phyloP scores from a whole-genome alignment of 495 filamentous ascomycete species.

The Sordaria brevicollis region DNA sequence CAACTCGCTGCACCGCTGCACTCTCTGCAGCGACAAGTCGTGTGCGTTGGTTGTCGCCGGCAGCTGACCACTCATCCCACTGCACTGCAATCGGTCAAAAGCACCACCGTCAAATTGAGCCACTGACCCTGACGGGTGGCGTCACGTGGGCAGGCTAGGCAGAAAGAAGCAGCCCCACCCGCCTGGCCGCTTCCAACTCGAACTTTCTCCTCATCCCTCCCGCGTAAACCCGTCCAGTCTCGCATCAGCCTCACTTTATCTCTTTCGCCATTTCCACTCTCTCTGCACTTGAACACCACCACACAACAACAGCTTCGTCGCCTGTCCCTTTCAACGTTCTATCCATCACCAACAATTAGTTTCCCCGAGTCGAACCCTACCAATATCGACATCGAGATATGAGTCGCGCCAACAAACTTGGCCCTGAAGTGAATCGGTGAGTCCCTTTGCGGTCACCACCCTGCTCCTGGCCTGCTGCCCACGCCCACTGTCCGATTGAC shows the following conservation, averaged over 20 bases:
- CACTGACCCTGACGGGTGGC: neutral
- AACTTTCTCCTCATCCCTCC: slow-evolving; percentile 28
- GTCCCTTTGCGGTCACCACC: slow-evolving; percentile 22
- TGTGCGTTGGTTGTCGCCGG: neutral
- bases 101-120: neutral
- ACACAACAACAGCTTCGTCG: neutral
- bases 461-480: neutral
- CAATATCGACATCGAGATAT: slow-evolving; percentile 46
- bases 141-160: slow-evolving; percentile 21
- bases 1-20: neutral
- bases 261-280: neutral
- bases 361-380: slow-evolving; percentile 14
- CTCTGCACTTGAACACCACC: slow-evolving; percentile 4
- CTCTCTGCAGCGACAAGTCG: neutral
- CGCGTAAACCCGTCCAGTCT: slow-evolving; percentile 17
- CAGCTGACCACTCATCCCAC: neutral
- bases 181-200: slow-evolving; percentile 8
- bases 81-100: neutral
- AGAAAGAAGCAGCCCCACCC: slow-evolving; percentile 11
- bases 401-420: slow-evolving; percentile 79
- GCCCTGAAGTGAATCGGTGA: slow-evolving; percentile 91
- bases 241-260: slow-evolving; percentile 17
- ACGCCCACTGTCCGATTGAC: neutral
- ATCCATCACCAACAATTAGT: slow-evolving; percentile 8
- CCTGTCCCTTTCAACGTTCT: slow-evolving; percentile 3